phyloP scores from a whole-genome alignment of 441 rosid species.

The Rhodomyrtus psidioides region DNA sequence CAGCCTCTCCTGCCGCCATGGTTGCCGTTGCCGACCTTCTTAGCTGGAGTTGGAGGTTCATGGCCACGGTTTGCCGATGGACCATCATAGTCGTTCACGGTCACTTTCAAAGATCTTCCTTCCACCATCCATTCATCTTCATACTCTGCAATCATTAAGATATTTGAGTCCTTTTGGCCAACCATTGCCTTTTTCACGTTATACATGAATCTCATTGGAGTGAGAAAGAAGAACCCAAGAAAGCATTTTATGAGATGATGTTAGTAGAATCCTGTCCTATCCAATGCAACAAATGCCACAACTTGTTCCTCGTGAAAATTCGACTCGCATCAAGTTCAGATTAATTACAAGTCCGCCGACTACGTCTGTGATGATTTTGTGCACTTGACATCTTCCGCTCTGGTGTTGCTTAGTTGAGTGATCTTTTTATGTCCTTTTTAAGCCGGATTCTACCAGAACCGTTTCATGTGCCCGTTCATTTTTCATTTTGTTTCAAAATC shows the following conservation, averaged over 20 bases:
- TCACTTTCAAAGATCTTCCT: constrained; percentile 32
- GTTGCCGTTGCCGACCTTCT: neutral
- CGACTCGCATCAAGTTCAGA: neutral
- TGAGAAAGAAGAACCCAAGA: neutral
- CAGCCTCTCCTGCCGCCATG: constrained; percentile 20
- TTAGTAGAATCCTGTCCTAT: neutral
- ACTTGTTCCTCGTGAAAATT: neutral
- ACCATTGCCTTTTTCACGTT: neutral
- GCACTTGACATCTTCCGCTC: neutral
- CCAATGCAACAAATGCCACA: no score
- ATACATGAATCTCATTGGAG: neutral
- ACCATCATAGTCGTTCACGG: constrained; percentile 32
- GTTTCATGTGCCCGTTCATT: neutral
- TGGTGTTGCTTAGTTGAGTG: neutral
- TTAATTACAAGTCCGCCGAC: neutral
- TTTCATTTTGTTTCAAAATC: neutral
- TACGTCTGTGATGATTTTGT: neutral
- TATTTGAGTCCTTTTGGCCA: neutral
- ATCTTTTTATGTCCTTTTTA: neutral
- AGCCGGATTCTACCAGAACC: neutral
- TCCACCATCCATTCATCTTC: neutral
- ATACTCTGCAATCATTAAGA: neutral
- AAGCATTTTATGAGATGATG: neutral
- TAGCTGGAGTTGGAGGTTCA: constrained; percentile 29
- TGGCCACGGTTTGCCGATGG: constrained; percentile 48